Percentiles rank a stretch among this genome's conserved stretches.
Evolutionary conservation across 1,284 basidiomycete genomes (phyloP).

Genomic region (Naganishia albida): DNA sequence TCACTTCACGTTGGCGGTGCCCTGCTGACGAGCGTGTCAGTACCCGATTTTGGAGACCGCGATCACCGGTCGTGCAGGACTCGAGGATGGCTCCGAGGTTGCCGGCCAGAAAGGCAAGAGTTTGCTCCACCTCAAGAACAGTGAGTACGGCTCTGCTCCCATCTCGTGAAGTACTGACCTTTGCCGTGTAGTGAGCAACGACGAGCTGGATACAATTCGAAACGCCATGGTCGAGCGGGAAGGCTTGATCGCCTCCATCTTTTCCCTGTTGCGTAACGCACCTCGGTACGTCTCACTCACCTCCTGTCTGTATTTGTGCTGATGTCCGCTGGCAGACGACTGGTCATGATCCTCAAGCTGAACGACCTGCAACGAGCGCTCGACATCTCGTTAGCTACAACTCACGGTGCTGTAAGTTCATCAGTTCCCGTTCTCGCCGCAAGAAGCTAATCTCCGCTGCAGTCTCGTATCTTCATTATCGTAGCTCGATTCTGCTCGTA

Average conservation of each 20-base stretch:
- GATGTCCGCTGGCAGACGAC: constrained; percentile 39
- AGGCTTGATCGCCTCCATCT: constrained; percentile 76
- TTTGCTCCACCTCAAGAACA: constrained; percentile 28
- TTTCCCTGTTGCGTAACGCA: constrained; percentile 77
- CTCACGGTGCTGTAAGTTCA: constrained; percentile 54
- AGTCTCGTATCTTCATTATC: constrained; percentile 85
- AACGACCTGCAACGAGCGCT: constrained; percentile 62
- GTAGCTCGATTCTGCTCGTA: constrained; percentile 85
- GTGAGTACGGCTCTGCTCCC: constrained; percentile 20
- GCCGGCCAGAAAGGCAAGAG: constrained; percentile 27
- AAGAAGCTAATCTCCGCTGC: constrained; percentile 31
- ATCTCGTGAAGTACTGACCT: constrained; percentile 35
- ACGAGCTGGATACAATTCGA: constrained; percentile 64
- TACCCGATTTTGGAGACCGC: constrained; percentile 75
- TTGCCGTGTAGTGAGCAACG: constrained; percentile 64
- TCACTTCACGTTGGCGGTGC: constrained; percentile 63
- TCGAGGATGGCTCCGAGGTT: constrained; percentile 41
- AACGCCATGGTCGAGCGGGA: constrained; percentile 73
- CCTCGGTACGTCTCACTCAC: constrained; percentile 60
- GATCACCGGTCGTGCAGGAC: constrained; percentile 64
- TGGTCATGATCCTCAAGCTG: constrained; percentile 52
- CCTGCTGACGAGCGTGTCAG: constrained; percentile 30
- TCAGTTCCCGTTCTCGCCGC: background rate
- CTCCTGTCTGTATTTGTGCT: background rate
- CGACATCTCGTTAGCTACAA: constrained; percentile 59